A percentile compares a stretch with the other conserved stretches of the same genome.
Conservation (phyloP, 805 yeast genomes). For the Metschnikowia dekortorum region DNA sequence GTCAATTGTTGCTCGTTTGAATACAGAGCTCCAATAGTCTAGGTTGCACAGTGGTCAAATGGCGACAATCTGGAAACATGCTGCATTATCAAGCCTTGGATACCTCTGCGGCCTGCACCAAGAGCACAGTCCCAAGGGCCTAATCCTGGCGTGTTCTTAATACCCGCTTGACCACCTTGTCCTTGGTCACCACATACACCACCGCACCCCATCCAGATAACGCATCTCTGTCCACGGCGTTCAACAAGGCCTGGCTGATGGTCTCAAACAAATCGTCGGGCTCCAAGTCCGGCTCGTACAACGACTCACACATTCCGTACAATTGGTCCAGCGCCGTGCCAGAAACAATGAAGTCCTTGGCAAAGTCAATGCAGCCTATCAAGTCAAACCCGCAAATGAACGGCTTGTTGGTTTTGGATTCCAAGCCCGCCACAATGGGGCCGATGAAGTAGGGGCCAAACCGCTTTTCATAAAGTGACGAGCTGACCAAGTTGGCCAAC, state of each 20-base stretch:
- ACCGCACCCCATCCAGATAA: slow-evolving; percentile 98
- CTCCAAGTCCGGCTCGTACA: slow-evolving; percentile 89
- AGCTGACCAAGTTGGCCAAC: slow-evolving; percentile 86
- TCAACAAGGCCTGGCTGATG: slow-evolving; percentile 85
- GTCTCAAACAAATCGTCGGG: slow-evolving; percentile 96
- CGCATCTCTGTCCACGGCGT: slow-evolving; percentile 96
- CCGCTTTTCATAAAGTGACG: slow-evolving; percentile 85
- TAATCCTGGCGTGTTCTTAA: slow-evolving; percentile 95
- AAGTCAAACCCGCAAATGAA: slow-evolving; percentile 93
- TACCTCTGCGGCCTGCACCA: too few relatives aligned
- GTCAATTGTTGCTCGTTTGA: too few relatives aligned
- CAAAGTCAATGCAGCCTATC: slow-evolving; percentile 94
- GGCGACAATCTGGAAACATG: too few relatives aligned
- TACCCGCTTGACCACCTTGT: slow-evolving; percentile 80
- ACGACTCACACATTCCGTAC: slow-evolving; percentile 97
- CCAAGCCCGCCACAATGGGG: slow-evolving; percentile 93
- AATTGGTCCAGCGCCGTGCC: slow-evolving; percentile 98
- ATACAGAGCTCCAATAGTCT: too few relatives aligned
- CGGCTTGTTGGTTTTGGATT: slow-evolving; percentile 77
- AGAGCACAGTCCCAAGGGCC: slow-evolving; percentile 3
- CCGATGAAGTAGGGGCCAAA: slow-evolving; percentile 97
- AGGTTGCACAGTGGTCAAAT: too few relatives aligned
- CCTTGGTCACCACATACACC: slow-evolving; percentile 87
- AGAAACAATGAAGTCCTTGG: slow-evolving; percentile 88
- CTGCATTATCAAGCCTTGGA: too few relatives aligned